phyloP scores from a whole-genome alignment of 371 early-diverging fungal species.

The Mucor irregularis region DNA sequence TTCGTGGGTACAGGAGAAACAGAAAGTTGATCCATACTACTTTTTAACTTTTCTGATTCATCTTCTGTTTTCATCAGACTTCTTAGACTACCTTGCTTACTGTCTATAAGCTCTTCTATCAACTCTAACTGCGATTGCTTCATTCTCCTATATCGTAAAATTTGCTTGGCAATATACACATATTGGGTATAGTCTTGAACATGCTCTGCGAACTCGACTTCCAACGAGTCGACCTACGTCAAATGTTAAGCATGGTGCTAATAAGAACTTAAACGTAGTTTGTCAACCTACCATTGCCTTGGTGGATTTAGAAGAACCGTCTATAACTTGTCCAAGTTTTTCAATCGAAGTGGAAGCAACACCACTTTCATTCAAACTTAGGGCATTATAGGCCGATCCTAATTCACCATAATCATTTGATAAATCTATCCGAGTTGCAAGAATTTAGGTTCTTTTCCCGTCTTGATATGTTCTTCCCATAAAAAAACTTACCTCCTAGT shows the following conservation, averaged over 20 bases:
- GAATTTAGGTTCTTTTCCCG: not conserved
- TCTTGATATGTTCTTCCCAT: not conserved
- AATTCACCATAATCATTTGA: conserved; percentile 79
- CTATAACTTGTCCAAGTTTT: conserved; percentile 80
- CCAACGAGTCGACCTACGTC: conserved; percentile 61
- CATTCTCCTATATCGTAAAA: conserved; percentile 75
- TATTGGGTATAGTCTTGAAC: conserved; percentile 88
- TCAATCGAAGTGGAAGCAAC: conserved; percentile 75
- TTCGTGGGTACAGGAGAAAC: no score
- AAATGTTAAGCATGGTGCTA: no score
- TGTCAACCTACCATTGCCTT: conserved; percentile 68
- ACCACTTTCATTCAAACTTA: conserved; percentile 77
- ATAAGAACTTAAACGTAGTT: no score
- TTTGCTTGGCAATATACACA: conserved; percentile 70
- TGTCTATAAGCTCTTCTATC: conserved; percentile 66
- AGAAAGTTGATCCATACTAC: no score
- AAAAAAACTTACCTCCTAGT: conserved; percentile 53
- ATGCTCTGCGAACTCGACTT: conserved; percentile 74
- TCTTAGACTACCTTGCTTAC: conserved; percentile 63
- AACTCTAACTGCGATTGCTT: conserved; percentile 84
- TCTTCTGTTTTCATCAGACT: conserved; percentile 73
- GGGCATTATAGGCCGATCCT: conserved; percentile 85
- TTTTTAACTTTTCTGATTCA: conserved; percentile 78
- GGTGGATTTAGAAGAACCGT: conserved; percentile 71
- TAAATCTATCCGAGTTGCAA: conserved; percentile 47